Evolutionary conservation across 768 basidiomycete species (phyloP), one percentile per base, ranked within the genome.

Genomic region (Boletus fagicola): DNA sequence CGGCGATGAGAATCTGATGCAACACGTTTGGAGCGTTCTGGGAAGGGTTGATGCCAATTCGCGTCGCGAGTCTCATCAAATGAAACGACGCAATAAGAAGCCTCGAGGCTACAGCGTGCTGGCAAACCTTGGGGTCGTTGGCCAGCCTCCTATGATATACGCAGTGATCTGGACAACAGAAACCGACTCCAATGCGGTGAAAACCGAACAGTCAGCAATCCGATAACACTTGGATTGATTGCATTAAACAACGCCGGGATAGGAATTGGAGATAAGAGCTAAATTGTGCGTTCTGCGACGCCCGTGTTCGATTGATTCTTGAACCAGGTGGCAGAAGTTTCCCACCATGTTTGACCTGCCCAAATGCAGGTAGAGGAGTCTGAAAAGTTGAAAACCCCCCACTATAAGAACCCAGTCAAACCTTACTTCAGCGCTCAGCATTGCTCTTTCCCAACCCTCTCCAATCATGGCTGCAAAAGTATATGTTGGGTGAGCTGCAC

Each of bases 331-430:
- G 5, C 28, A 16, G 12, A 47, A 5, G n/a, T n/a, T 63, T 60
- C 62, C 56, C 49, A 51, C 53, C 53, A 48, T 42, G 68, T 63
- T 63, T 47, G 49, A 30, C 48, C 11, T 60, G 58, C 36, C 69
- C 67, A 59, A 71, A 71, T 65, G 54, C 49, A 66, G 71, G 46
- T 16, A 62, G 68, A 36, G 68, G 68, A 73, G 72, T 72, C 70
- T 73, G 72, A 70, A 73, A 70, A 73, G 28, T 28, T 28, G 28
- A 28, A 73, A 58, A 48, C 22, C 9, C 44, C 20, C 9, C 44
- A 56, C 39, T 72, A 72, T 72, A 72, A 72, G 58, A 72, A 61
- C 58, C 48, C 38, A 26, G 47, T 18, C 60, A 54, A 65, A 70
- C 62, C 56, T 63, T 63, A 54, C n/a, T 54, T 36, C 16, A 5